Evolutionary conservation across 768 basidiomycete species (phyloP).

Genomic region (Crepidotus variabilis): DNA sequence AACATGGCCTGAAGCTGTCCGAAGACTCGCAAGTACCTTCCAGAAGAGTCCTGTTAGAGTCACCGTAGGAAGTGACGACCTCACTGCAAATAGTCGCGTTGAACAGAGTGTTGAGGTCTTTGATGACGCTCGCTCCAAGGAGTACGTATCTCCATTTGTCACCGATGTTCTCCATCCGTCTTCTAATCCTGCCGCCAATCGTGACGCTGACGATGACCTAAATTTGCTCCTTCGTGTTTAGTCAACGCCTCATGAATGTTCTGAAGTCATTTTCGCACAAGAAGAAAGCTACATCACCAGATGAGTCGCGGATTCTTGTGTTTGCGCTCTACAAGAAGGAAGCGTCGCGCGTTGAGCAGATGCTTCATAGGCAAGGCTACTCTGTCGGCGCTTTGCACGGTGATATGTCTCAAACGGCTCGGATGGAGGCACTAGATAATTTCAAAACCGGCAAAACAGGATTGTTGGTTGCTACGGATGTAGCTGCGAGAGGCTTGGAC

Average conservation of each 20-base stretch:
- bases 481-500: conserved; percentile 94
- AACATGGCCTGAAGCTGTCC: conserved; percentile 96
- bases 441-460: conserved; percentile 81
- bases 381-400: conserved; percentile 83
- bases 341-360: conserved; percentile 83
- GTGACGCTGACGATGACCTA: not conserved
- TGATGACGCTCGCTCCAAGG: conserved; percentile 80
- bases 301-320: conserved; percentile 74
- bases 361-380: conserved; percentile 70
- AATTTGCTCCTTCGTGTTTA: conserved; percentile 21
- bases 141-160: conserved; percentile 47
- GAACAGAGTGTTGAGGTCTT: conserved; percentile 92
- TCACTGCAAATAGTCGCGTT: conserved; percentile 93
- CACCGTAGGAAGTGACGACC: conserved; percentile 93
- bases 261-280: conserved; percentile 56
- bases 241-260: conserved; percentile 55
- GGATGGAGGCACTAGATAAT: conserved; percentile 80
- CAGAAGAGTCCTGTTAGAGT: conserved; percentile 81
- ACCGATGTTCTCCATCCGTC: not conserved
- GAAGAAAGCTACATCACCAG: conserved; percentile 42
- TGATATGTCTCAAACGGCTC: conserved; percentile 81
- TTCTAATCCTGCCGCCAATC: not conserved
- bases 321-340: conserved; percentile 99
- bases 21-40: conserved; percentile 85
- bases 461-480: conserved; percentile 93